phyloP scores from a whole-genome alignment of 352 stramenopile genomes.

The Thalassiosira sp. region DNA sequence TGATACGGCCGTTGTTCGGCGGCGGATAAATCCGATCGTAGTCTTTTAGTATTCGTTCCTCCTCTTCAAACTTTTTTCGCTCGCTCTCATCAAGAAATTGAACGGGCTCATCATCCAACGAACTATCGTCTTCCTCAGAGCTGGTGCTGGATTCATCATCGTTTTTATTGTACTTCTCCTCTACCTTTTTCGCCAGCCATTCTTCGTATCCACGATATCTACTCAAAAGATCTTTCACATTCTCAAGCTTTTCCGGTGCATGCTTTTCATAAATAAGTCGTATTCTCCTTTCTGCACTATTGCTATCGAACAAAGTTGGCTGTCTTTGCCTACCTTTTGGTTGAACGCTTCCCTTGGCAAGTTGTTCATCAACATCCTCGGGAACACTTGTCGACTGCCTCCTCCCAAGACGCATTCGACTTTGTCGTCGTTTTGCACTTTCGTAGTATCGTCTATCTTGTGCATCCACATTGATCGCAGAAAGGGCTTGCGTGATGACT shows the following conservation, averaged over 20 bases:
- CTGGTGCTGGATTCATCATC: constrained; percentile 17
- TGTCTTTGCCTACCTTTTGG: constrained; percentile 19
- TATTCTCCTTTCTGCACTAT: constrained; percentile 50
- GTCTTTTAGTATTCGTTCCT: constrained; percentile 55
- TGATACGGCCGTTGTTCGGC: constrained; percentile 23
- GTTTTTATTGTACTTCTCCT: constrained; percentile 52
- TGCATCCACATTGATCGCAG: constrained; percentile 85
- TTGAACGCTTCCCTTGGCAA: constrained; percentile 17
- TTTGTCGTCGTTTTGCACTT: constrained; percentile 75
- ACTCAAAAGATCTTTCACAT: constrained; percentile 54
- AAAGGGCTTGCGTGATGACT: constrained; percentile 91
- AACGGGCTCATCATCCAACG: constrained; percentile 8
- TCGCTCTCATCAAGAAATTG: constrained; percentile 13
- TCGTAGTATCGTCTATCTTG: constrained; percentile 87
- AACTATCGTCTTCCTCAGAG: constrained; percentile 24
- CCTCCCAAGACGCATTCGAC: constrained; percentile 19
- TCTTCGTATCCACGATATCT: constrained; percentile 71
- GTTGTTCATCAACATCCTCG: constrained; percentile 5
- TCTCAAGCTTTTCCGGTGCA: constrained; percentile 64
- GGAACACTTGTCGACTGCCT: neutral
- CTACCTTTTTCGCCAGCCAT: constrained; percentile 51
- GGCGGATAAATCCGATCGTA: constrained; percentile 71
- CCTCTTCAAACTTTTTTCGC: constrained; percentile 33
- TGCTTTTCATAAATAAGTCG: constrained; percentile 53
- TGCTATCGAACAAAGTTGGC: constrained; percentile 41